Evolutionary conservation across 345 rosid species (phyloP).

Genomic region (Bretschneidera sinensis): DNA sequence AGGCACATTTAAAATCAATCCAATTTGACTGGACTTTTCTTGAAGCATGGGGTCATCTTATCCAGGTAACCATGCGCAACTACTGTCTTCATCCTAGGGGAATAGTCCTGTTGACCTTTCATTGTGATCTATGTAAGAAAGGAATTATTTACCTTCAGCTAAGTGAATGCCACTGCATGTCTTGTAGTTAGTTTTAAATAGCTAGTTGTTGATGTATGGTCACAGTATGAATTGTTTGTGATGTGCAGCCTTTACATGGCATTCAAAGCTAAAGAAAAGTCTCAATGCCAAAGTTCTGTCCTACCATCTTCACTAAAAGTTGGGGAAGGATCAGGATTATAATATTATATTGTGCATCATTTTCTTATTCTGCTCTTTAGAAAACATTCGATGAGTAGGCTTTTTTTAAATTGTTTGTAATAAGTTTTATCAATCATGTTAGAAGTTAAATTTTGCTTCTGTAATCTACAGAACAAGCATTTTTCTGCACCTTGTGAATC

Average conservation of each 20-base stretch:
- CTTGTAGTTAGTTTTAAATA: no score
- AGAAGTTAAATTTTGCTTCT: neutral
- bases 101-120: neutral
- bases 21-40: slow-evolving; percentile 71
- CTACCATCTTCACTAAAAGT: no score
- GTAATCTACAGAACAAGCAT: neutral
- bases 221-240: no score
- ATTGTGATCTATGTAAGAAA: neutral
- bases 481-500: neutral
- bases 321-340: no score
- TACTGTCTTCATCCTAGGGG: slow-evolving; percentile 6
- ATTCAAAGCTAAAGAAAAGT: no score
- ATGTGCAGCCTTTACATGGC: no score
- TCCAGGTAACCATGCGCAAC: slow-evolving; percentile 49
- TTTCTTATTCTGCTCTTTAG: no score
- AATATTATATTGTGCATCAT: no score
- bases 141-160: neutral
- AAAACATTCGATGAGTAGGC: no score
- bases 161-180: neutral
- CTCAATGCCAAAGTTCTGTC: no score
- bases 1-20: slow-evolving; percentile 76
- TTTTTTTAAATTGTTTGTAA: no score
- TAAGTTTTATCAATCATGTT: no score
- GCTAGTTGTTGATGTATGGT: neutral
- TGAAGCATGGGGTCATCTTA: slow-evolving; percentile 91